Evolutionary conservation across 331 rosid species (phyloP).

Genomic region (Prunus yedoensis): DNA sequence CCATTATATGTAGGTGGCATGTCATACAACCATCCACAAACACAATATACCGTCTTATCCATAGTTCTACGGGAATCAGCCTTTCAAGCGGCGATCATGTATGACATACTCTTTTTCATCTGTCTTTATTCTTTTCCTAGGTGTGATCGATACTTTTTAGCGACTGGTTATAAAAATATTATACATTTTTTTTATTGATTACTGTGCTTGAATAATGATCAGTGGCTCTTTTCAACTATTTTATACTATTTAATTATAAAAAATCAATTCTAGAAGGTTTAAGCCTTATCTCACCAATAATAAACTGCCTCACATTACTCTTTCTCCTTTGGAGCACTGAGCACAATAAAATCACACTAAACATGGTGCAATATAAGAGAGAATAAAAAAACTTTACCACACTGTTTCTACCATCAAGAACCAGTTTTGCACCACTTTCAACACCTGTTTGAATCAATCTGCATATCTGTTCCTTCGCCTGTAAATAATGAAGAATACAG

Average conservation of each 20-base stretch:
- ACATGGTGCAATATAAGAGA: not conserved
- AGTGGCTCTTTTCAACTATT: not conserved
- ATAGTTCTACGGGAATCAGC: too few relatives aligned
- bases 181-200: not conserved
- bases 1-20: too few relatives aligned
- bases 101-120: too few relatives aligned
- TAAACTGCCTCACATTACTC: not conserved
- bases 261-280: not conserved
- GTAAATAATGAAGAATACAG: conserved; percentile 16
- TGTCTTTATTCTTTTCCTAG: too few relatives aligned
- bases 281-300: not conserved
- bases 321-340: not conserved
- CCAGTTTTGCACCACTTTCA: conserved; percentile 76
- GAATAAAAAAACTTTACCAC: conserved; percentile 49
- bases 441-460: conserved; percentile 77
- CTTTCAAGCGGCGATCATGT: too few relatives aligned
- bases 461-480: conserved; percentile 85
- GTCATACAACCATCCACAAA: too few relatives aligned
- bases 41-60: too few relatives aligned
- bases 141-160: too few relatives aligned
- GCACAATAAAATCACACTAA: not conserved
- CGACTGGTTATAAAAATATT: too few relatives aligned
- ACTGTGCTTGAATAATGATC: not conserved
- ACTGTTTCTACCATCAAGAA: conserved; percentile 79
- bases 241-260: not conserved